Evolutionary conservation across 2,329 filamentous ascomycete genomes (phyloP).

Genomic region (Bretziella fagacearum): DNA sequence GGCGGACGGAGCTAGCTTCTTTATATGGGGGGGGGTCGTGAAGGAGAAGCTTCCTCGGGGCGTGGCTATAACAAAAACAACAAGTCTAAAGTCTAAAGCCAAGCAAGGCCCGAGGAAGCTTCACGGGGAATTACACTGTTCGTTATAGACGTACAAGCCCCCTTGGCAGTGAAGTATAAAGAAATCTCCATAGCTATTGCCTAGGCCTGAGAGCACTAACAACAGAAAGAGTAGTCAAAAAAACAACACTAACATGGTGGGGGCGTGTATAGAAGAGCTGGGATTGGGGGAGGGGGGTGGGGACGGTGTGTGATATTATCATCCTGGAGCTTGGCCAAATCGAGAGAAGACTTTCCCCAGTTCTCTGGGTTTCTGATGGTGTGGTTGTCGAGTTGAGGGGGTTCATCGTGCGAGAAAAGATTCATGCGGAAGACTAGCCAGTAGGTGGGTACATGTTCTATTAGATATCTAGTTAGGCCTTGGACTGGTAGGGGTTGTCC

Average conservation of each 20-base stretch:
- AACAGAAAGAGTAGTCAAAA: neutral
- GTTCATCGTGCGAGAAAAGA: no score
- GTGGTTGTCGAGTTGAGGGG: no score
- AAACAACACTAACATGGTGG: slow-evolving; percentile 3
- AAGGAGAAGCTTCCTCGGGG: neutral
- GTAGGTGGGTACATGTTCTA: no score
- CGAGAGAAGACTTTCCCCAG: neutral
- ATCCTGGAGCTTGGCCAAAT: neutral
- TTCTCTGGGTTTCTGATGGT: neutral
- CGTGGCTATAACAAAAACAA: slow-evolving; percentile 7
- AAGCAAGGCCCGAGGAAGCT: neutral
- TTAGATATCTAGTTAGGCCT: no score
- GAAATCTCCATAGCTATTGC: neutral
- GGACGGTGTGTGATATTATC: neutral
- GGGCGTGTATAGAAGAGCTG: neutral
- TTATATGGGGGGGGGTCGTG: slow-evolving; percentile 9
- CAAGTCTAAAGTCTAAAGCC: neutral
- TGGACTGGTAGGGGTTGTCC: no score
- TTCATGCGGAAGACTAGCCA: no score
- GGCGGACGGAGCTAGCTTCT: slow-evolving; percentile 7
- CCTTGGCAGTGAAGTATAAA: no score
- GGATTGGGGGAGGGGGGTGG: neutral
- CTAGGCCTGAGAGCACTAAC: neutral
- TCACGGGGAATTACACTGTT: no score
- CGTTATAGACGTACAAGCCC: no score